Base-by-base conservation (phyloP, 495 filamentous ascomycete genomes). In the Darksidea phi region DNA sequence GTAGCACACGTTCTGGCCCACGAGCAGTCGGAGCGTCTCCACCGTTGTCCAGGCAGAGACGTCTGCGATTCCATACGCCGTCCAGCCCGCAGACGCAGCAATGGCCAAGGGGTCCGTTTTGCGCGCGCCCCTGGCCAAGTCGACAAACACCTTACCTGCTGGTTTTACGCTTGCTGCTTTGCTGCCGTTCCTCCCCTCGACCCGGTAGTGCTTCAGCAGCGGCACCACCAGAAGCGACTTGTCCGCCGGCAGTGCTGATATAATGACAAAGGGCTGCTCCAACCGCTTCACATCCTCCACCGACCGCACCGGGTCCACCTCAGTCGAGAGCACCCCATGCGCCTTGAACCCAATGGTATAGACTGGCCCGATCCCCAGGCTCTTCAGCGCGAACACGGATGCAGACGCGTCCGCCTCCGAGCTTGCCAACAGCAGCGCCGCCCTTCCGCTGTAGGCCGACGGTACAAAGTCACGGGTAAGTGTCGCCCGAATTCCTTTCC, bases 1-100 rank as follows among this genome's bases (percentile, higher is more conserved):
- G 76, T 89, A 91, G 24, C 87, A 87, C 36, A 94, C 88, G 70
- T 91, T 91, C 77, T 91, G 86, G 15, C 89, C 89, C 8, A 92
- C 88, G 8, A 94, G 77, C 62, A 92, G 66, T 46, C 88, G 77
- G 10, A 92, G 73, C 34, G 86, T 92, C 72, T 91, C 87, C 15
- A 90, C 88, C 18, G 87, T 91, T 11, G 88, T 90, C 75, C 89
- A 92, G 0, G 88, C 88, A 68, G 82, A 86, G 26, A 90, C 86
- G 67, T 92, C 88, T 23, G 86, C 86, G 34, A 85, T 82, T 1
- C 87, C 87, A 72, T 92, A 92, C 10, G 86, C 86, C 36, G 85
- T 88, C 80, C 89, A 92, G 3, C 89, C 89, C 47, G 81, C 81
- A 57, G 83, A 77, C 61, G 83, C 80, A 0, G 89, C 89, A 10